These are phyloP conservation scores for Pseudonitzschia multistriata DNA, from an alignment of 108 stramenopile genomes.

Conservation along the genomic window DNA sequence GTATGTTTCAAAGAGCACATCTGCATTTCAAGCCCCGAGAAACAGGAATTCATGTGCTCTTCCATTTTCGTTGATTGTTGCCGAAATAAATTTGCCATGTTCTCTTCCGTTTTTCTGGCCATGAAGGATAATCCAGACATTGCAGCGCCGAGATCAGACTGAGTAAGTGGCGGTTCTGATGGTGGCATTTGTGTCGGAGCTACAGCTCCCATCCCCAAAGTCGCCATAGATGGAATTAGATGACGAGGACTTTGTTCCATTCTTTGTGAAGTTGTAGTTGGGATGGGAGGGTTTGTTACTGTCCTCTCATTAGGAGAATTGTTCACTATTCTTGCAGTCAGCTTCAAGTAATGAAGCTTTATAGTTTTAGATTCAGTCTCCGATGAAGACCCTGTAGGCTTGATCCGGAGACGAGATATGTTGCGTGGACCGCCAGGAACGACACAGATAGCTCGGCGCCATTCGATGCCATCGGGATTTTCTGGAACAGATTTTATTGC, in stretches of 20 bases:
- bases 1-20: neutral
- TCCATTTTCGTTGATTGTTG: conserved; percentile 16
- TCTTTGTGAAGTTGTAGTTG: neutral
- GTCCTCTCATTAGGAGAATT: conserved; percentile 7
- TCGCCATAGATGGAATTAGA: neutral
- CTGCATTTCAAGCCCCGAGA: conserved; percentile 11
- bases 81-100: conserved; percentile 18
- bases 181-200: neutral
- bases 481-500: neutral
- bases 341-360: conserved; percentile 18
- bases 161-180: conserved; percentile 13
- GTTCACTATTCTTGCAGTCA: conserved; percentile 32
- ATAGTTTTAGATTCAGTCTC: neutral
- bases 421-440: conserved; percentile 42
- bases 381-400: conserved; percentile 6
- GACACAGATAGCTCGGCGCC: conserved; percentile 38
- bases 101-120: conserved; percentile 28
- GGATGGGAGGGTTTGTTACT: neutral
- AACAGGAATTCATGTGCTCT: neutral
- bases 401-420: conserved; percentile 18
- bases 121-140: conserved; percentile 43
- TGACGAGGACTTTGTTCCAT: neutral
- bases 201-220: neutral
- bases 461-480: neutral
- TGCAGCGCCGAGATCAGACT: conserved; percentile 38